Conservation (phyloP, 2,329 filamentous ascomycete genomes). For the Davidsoniella neocaledoniae region DNA sequence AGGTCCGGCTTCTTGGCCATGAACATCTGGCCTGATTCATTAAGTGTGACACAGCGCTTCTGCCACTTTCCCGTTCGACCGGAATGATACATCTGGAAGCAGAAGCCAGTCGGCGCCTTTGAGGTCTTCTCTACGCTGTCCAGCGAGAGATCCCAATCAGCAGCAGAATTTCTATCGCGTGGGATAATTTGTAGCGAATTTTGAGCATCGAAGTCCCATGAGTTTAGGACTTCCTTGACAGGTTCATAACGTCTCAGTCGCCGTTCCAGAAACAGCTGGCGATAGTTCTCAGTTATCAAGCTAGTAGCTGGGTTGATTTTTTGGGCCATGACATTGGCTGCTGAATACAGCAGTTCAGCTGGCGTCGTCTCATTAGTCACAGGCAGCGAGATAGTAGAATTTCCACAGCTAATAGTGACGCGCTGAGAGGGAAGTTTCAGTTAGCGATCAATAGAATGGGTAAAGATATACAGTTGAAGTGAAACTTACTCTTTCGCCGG, state of each 20-base stretch:
- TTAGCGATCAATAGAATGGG: slow-evolving; percentile 6
- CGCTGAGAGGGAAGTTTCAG: slow-evolving; percentile 25
- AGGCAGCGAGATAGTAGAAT: slow-evolving; percentile 51
- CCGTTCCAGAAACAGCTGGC: slow-evolving; percentile 60
- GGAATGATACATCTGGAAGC: slow-evolving; percentile 62
- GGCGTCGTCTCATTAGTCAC: slow-evolving; percentile 60
- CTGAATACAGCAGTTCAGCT: slow-evolving; percentile 53
- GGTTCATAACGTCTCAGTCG: slow-evolving; percentile 73
- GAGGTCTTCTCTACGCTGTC: slow-evolving; percentile 39
- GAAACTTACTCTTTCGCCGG: slow-evolving; percentile 51
- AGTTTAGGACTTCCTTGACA: slow-evolving; percentile 76
- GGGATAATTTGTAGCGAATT: slow-evolving; percentile 52
- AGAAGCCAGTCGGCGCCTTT: slow-evolving; percentile 48
- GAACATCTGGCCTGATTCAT: slow-evolving; percentile 53
- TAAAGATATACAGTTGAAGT: neutral
- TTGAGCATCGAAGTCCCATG: slow-evolving; percentile 70
- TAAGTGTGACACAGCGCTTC: slow-evolving; percentile 63
- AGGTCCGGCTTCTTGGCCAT: slow-evolving; percentile 54
- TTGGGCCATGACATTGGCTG: slow-evolving; percentile 45
- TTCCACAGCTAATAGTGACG: slow-evolving; percentile 57
- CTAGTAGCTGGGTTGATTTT: slow-evolving; percentile 46
- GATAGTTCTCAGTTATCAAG: slow-evolving; percentile 64
- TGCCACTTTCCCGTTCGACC: slow-evolving; percentile 74
- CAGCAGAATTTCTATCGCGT: slow-evolving; percentile 37
- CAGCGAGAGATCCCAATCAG: slow-evolving; percentile 45